Base-by-base conservation (phyloP, 306 rosid species). In the Cucurbita argyrosperma region DNA sequence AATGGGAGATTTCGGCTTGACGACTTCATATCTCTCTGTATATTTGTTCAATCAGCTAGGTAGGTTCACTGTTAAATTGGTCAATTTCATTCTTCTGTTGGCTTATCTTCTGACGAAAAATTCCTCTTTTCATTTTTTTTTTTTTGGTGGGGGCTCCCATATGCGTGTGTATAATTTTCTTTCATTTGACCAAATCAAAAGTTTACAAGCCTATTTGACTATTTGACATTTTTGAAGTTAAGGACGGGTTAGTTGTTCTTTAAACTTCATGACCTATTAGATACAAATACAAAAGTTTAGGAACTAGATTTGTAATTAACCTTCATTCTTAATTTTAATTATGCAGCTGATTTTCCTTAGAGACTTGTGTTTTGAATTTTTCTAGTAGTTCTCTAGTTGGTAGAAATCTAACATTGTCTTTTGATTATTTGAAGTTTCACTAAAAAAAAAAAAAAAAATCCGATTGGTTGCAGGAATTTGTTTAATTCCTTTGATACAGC, bases 401-500 rank as follows among this genome's bases (percentile, higher is more conserved):
- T 46, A 6, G 56, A 67, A 46, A 30, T 11, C 73, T 76, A 38
- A 23, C 39, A 43, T 63, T 19, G 67, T 71, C 40, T 53, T 46
- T 39, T 39, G 10, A 61, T 76, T 11, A 16, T 54, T 39, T 26
- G 60, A 74, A 51, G 63, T 71, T 72, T 30, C 35, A 30, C 4
- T 30, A 30, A 30, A 26, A 26, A 30, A 26, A 26, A 26, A 30
- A 26, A 30, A 30, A 30, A 30, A 30, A 30, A 3, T 39, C 15
- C n/a, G 47, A 61, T 76, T 76, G 85, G 76, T 74, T 77, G 69
- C 90, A 90, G 96, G 87, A 92, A 87, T 83, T 61, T 92, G 83
- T 92, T 92, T 78, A 85, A 86, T 75, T 92, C 98, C 47, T 92
- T 92, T 72, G 98, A 92, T 76, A 84, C 91, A 18, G 83, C 98